These are phyloP conservation scores for Kluyveromyces sp. DNA, from an alignment of 1,139 yeast genomes.

Conservation along the genomic window DNA sequence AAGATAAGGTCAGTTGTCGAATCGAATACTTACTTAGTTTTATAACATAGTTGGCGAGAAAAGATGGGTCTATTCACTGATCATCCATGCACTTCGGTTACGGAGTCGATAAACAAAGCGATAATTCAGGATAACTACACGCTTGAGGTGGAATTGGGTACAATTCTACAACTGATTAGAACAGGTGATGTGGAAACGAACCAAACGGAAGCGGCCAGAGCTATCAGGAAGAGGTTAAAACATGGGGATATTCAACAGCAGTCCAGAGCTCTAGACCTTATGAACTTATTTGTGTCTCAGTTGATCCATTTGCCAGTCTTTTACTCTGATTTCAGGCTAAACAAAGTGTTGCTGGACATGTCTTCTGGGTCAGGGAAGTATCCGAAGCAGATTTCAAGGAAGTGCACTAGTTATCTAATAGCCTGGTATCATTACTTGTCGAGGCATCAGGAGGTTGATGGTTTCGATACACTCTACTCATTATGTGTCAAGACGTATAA, in stretches of 20 bases:
- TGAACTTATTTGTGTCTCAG: constrained; percentile 72
- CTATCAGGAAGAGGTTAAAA: constrained; percentile 78
- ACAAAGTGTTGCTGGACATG: constrained; percentile 54
- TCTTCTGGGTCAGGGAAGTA: constrained; percentile 21
- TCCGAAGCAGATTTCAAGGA: constrained; percentile 15
- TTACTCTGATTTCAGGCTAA: constrained; percentile 64
- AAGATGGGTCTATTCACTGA: constrained; percentile 43
- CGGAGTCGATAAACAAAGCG: constrained; percentile 43
- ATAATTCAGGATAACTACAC: constrained; percentile 36
- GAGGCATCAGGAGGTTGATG: constrained; percentile 20
- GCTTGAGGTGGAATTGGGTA: constrained; percentile 36
- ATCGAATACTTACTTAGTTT: too few species aligned
- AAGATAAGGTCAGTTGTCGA: too few species aligned
- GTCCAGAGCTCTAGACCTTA: constrained; percentile 47
- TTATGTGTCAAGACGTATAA: neutral
- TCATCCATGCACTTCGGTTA: constrained; percentile 49
- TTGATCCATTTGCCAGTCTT: constrained; percentile 42
- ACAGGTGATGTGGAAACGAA: constrained; percentile 19
- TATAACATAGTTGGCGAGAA: too few species aligned
- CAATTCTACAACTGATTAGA: constrained; percentile 28
- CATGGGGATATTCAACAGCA: constrained; percentile 47
- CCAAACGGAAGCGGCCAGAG: constrained; percentile 72
- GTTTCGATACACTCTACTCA: neutral
- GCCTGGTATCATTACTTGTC: constrained; percentile 20
- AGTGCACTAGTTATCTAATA: constrained; percentile 15